phyloP scores from a whole-genome alignment of 2,329 filamentous ascomycete genomes.

The Nemania bipapillata region DNA sequence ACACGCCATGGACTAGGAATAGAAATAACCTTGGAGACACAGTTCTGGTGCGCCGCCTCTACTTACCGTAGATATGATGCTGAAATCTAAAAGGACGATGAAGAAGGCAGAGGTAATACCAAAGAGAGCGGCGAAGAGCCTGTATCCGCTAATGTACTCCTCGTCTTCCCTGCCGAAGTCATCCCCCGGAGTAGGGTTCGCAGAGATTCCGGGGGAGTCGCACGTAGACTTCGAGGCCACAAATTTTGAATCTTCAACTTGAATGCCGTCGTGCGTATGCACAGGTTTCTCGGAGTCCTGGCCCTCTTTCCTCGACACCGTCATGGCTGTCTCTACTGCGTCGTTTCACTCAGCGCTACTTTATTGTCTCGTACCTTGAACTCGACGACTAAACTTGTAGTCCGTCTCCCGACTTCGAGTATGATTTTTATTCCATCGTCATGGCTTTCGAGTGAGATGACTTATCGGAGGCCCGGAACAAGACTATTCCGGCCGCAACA shows the following conservation, averaged over 20 bases:
- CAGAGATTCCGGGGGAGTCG: background rate
- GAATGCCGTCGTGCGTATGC: background rate
- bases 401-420: background rate
- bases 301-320: background rate
- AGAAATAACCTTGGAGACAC: too few species aligned
- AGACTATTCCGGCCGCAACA: background rate
- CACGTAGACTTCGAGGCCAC: background rate
- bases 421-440: background rate
- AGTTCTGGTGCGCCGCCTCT: too few species aligned
- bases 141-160: constrained; percentile 23
- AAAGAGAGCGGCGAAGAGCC: constrained; percentile 14
- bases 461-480: background rate
- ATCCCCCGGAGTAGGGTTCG: background rate
- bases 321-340: background rate
- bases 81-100: constrained; percentile 21
- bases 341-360: background rate
- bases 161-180: constrained; percentile 13
- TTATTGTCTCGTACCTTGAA: background rate
- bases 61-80: constrained; percentile 19
- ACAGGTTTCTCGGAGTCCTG: background rate
- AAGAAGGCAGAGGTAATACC: constrained; percentile 19
- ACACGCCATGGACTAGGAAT: background rate
- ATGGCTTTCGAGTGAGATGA: background rate
- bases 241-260: background rate
- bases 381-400: background rate